A percentile compares a stretch with the other conserved stretches of the same genome.
phyloP scores from a whole-genome alignment of 805 yeast species.

The Kodamaea kakaduensis region DNA sequence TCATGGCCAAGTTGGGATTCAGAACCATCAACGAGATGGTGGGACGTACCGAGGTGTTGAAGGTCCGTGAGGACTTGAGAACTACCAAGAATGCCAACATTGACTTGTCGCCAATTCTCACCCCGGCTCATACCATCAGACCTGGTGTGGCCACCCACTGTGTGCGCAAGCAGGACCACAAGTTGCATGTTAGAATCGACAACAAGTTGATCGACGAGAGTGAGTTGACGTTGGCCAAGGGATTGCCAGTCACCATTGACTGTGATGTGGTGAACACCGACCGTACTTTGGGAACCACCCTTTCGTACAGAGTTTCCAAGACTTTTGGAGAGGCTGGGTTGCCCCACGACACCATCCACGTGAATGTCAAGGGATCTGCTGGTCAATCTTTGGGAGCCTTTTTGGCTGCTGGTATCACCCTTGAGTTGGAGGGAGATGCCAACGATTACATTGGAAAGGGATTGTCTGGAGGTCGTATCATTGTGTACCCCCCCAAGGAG shows the following conservation, averaged over 20 bases:
- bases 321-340: constrained; percentile 88
- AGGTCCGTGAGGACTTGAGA: constrained; percentile 78
- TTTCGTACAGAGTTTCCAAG: constrained; percentile 91
- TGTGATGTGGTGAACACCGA: constrained; percentile 94
- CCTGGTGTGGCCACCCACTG: constrained; percentile 95
- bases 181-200: constrained; percentile 87
- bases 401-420: constrained; percentile 92
- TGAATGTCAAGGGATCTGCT: constrained; percentile 86
- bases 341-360: constrained; percentile 95
- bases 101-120: constrained; percentile 87
- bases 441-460: constrained; percentile 98
- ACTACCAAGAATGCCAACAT: constrained; percentile 87
- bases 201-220: constrained; percentile 95
- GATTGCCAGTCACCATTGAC: constrained; percentile 92
- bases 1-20: constrained; percentile 95
- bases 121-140: constrained; percentile 94
- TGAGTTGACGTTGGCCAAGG: constrained; percentile 90
- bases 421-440: constrained; percentile 95
- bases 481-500: constrained; percentile 86
- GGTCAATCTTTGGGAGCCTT: constrained; percentile 99
- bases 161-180: constrained; percentile 90
- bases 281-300: constrained; percentile 92
- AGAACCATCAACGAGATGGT: constrained; percentile 97
- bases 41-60: constrained; percentile 90
- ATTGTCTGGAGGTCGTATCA: constrained; percentile 88